Conservation (phyloP, 345 rosid genomes). For the Gossypium arboreum region DNA sequence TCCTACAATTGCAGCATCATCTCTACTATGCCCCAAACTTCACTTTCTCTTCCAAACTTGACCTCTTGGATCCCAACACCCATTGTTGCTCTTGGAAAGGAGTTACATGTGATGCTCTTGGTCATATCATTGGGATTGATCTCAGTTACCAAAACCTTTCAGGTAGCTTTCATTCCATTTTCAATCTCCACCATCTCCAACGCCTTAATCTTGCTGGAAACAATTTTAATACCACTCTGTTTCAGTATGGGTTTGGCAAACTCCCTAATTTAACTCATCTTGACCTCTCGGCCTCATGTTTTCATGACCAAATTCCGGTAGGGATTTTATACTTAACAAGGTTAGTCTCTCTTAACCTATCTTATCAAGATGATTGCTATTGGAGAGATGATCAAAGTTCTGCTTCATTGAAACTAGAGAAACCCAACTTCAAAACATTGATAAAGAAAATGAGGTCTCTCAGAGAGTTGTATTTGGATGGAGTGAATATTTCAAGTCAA, state of each 20-base stretch:
- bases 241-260: neutral
- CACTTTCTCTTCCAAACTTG: neutral
- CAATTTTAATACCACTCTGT: neutral
- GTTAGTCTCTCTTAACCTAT: slow-evolving; percentile 8
- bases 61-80: neutral
- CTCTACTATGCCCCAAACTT: neutral
- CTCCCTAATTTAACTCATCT: neutral
- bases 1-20: neutral
- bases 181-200: neutral
- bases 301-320: neutral
- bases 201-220: neutral
- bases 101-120: neutral
- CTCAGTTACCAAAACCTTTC: neutral
- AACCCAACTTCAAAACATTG: neutral
- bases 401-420: neutral
- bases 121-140: neutral
- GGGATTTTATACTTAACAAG: neutral
- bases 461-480: neutral
- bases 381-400: neutral
- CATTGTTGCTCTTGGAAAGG: slow-evolving; percentile 4
- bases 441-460: neutral
- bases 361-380: neutral
- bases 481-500: neutral
- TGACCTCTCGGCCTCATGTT: neutral
- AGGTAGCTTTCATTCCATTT: neutral